phyloP scores from a whole-genome alignment of 257 asterid genomes.

The Gentiana dahurica region DNA sequence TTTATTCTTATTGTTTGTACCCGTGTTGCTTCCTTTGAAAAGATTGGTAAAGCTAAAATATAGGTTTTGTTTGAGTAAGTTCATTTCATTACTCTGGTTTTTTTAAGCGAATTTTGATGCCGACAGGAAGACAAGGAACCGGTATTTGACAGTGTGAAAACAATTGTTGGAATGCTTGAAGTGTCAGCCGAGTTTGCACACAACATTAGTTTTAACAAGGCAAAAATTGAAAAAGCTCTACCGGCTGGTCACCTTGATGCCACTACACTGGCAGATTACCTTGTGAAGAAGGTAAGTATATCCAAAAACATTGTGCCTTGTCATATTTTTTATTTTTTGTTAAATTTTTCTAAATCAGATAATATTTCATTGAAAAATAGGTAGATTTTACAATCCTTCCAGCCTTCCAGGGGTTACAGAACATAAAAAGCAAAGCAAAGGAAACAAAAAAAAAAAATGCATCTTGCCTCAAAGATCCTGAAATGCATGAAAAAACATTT shows the following conservation, averaged over 20 bases:
- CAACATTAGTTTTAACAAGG: slow-evolving; percentile 59
- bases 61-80: neutral
- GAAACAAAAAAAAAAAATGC: too few species aligned
- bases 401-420: too few species aligned
- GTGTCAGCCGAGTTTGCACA: slow-evolving; percentile 95
- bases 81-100: neutral
- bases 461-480: too few species aligned
- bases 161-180: slow-evolving; percentile 92
- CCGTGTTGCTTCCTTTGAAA: too few species aligned
- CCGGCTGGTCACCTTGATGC: slow-evolving; percentile 99
- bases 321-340: too few species aligned
- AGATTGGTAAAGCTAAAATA: neutral
- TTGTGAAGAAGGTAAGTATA: slow-evolving; percentile 70
- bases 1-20: neutral
- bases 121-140: slow-evolving; percentile 97
- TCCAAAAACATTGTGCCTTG: neutral
- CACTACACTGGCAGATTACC: slow-evolving; percentile 94
- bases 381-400: too few species aligned
- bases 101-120: neutral
- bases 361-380: too few species aligned
- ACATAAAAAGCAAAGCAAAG: too few species aligned
- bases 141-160: slow-evolving; percentile 81
- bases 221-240: slow-evolving; percentile 56
- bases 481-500: too few species aligned
- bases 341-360: too few species aligned